A percentile compares a stretch with the other conserved stretches of the same genome.
phyloP scores from a whole-genome alignment of 441 rosid genomes.

The Eutrema salsugineum region DNA sequence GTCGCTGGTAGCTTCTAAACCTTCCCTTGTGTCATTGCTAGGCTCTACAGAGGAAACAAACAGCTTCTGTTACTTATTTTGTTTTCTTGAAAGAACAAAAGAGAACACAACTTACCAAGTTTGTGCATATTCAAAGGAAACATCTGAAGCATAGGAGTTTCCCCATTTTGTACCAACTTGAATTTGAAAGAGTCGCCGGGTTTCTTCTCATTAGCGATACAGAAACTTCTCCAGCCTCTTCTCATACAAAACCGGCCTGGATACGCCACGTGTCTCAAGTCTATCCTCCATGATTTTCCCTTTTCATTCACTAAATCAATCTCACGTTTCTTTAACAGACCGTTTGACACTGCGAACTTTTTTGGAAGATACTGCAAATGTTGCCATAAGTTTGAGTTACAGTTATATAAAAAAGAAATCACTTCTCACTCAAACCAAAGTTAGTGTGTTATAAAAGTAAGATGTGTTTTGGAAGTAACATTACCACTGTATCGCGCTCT shows the following conservation, averaged over 20 bases:
- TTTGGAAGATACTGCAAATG: slow-evolving; percentile 14
- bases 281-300: slow-evolving; percentile 10
- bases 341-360: neutral
- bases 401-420: neutral
- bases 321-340: neutral
- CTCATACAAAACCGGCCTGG: neutral
- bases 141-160: slow-evolving; percentile 9
- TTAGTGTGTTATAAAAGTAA: neutral
- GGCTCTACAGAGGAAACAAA: neutral
- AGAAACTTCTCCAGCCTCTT: slow-evolving; percentile 21
- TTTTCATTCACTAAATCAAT: slow-evolving; percentile 13
- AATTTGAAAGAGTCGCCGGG: neutral
- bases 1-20: neutral
- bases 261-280: neutral
- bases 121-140: neutral
- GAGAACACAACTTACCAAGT: neutral
- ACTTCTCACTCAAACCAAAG: neutral
- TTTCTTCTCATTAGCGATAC: slow-evolving; percentile 17
- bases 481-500: slow-evolving; percentile 7
- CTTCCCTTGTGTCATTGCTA: slow-evolving; percentile 3
- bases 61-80: neutral
- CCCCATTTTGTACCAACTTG: neutral
- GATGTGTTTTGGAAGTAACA: neutral
- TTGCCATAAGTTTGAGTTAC: neutral
- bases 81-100: neutral